phyloP scores from a whole-genome alignment of 2,329 filamentous ascomycete species.

The Pleurostoma richardsiae region DNA sequence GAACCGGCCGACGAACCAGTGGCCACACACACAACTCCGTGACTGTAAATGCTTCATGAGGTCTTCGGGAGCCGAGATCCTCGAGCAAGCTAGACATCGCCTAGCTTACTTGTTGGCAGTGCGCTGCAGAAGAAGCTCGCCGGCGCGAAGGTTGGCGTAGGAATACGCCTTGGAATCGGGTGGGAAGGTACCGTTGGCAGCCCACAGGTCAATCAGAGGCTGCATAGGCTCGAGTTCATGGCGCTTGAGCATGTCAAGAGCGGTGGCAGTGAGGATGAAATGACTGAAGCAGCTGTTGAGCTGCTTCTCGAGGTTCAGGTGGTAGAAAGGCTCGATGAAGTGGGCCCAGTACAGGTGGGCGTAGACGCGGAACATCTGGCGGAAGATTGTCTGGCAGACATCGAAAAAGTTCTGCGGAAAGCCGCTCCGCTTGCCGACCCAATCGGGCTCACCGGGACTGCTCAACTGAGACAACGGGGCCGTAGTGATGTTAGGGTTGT shows the following conservation, averaged over 20 bases:
- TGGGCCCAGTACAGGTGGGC: slow-evolving; percentile 97
- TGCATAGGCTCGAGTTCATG: slow-evolving; percentile 96
- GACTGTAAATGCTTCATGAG: too few relatives aligned
- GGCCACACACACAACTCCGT: too few relatives aligned
- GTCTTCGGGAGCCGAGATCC: too few relatives aligned
- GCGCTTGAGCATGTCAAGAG: slow-evolving; percentile 77
- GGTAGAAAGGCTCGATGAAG: slow-evolving; percentile 79
- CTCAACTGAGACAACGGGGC: slow-evolving; percentile 59
- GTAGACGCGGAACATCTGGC: slow-evolving; percentile 98
- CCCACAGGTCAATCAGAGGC: slow-evolving; percentile 87
- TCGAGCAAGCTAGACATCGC: too few relatives aligned
- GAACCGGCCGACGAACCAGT: too few relatives aligned
- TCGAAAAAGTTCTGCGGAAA: slow-evolving; percentile 87
- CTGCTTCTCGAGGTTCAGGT: slow-evolving; percentile 74
- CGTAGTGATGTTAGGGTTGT: slow-evolving; percentile 54
- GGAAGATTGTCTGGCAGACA: slow-evolving; percentile 90
- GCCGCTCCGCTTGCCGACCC: slow-evolving; percentile 87
- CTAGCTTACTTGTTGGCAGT: background rate
- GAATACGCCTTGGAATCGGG: slow-evolving; percentile 65
- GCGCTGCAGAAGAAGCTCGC: slow-evolving; percentile 53
- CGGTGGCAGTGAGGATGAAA: slow-evolving; percentile 75
- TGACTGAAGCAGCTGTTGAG: slow-evolving; percentile 86
- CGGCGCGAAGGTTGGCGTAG: slow-evolving; percentile 57
- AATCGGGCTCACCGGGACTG: slow-evolving; percentile 59
- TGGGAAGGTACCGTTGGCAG: slow-evolving; percentile 82